Evolutionary conservation across 1,284 basidiomycete species (phyloP), one percentile per base, ranked within the genome.

Genomic region (Ganoderma boninense): DNA sequence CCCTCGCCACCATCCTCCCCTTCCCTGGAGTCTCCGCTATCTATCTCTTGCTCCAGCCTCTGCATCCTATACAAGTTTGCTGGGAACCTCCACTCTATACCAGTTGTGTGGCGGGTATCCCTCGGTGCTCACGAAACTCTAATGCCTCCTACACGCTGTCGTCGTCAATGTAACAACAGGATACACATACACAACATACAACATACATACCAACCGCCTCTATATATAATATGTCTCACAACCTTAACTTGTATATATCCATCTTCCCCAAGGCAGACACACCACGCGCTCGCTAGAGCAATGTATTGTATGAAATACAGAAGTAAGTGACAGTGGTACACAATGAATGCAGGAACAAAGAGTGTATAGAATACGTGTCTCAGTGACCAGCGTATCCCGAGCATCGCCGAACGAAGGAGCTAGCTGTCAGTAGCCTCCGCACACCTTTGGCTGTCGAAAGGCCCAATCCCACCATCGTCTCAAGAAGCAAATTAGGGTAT

Each of bases 401-500:
- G 54, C 54, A 56, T 13, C 46, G 3, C 20, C 18, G 29, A 10
- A n/a, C 8, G 16, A 59, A 57, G 35, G 57, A 35, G 35, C 18
- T 7, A 32, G 57, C 13, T 35, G 23, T 35, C 57, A 23, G n/a
- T 14, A 23, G 20, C 35, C 20, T 35, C 4, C 14, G 29, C 18
- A 35, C 29, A 35, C 10, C 57, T 20, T 38, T 38, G 38, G 6
- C 38, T 6, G 38, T 6, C 38, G 38, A 10, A 7, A 10, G 32
- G 29, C 46, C 46, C 23, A 59, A 4, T 14, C 20, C 38, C 35
- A 29, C 11, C 40, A 13, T 42, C 60, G 16, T 40, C n/a, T 18
- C 35, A 44, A 40, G 60, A 40, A 62, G 11, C 20, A 35, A 7
- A 62, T 40, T 40, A 64, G 40, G 62, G 44, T 44, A 40, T 63